Evolutionary conservation across 345 rosid genomes (phyloP).

Genomic region (Alliaria petiolata): DNA sequence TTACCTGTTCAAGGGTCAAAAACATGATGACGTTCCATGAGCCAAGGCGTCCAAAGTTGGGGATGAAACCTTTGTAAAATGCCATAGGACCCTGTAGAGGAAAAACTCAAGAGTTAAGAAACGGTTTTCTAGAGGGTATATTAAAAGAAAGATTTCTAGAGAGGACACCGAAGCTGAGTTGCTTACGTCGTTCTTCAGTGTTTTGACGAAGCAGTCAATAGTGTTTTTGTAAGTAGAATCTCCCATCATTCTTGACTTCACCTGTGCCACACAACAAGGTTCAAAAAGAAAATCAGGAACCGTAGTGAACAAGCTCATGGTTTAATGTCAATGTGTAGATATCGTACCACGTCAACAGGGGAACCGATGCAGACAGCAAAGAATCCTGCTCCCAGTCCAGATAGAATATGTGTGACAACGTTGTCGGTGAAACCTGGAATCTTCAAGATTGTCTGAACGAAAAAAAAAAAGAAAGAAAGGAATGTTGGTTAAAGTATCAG

Average conservation of each 20-base stretch:
- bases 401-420: constrained; percentile 80
- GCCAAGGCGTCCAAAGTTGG: constrained; percentile 92
- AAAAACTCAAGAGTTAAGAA: background rate
- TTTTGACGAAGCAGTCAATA: constrained; percentile 87
- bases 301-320: background rate
- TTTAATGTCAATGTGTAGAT: constrained; percentile 23
- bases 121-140: background rate
- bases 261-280: constrained; percentile 45
- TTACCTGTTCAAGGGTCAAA: constrained; percentile 93
- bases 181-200: constrained; percentile 80
- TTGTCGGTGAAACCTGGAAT: constrained; percentile 96
- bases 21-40: constrained; percentile 99
- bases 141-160: background rate
- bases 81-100: constrained; percentile 73
- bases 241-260: constrained; percentile 99
- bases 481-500: background rate
- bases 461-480: background rate
- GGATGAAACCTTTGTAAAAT: constrained; percentile 91
- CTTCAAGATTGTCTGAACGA: constrained; percentile 77
- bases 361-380: constrained; percentile 98
- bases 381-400: constrained; percentile 98
- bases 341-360: constrained; percentile 94
- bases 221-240: constrained; percentile 90
- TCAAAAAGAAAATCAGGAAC: background rate
- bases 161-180: constrained; percentile 6